phyloP scores from a whole-genome alignment of 768 basidiomycete species.

The Boletus fagicola region DNA sequence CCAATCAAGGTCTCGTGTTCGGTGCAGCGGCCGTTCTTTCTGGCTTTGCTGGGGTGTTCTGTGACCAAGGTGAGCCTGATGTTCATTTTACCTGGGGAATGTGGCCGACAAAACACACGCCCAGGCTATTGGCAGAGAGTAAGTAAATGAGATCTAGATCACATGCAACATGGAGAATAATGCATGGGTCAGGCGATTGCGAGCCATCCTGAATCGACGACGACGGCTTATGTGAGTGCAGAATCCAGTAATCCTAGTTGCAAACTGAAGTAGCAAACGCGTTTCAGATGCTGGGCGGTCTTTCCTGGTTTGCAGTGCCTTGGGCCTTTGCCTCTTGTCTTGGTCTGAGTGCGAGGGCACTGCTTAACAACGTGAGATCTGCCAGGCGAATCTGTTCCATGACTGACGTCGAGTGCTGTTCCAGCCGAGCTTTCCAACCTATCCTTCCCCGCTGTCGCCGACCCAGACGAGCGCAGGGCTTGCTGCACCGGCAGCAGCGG shows the following conservation, averaged over 20 bases:
- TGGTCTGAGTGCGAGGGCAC: slow-evolving; percentile 42
- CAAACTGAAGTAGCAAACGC: neutral
- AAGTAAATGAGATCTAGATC: neutral
- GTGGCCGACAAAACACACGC: neutral
- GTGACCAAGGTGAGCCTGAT: slow-evolving; percentile 43
- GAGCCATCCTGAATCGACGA: slow-evolving; percentile 48
- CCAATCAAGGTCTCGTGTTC: slow-evolving; percentile 44
- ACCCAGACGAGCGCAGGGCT: slow-evolving; percentile 43
- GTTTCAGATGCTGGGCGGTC: slow-evolving; percentile 50
- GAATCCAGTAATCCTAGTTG: too few species aligned
- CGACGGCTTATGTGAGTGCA: slow-evolving; percentile 46
- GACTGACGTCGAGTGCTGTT: neutral
- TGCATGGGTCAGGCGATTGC: slow-evolving; percentile 42
- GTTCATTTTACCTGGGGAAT: neutral
- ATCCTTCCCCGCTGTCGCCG: slow-evolving; percentile 41
- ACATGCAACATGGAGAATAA: neutral
- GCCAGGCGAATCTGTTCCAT: too few species aligned
- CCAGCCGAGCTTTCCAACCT: slow-evolving; percentile 54
- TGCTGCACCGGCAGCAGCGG: slow-evolving; percentile 46
- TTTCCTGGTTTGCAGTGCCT: slow-evolving; percentile 58
- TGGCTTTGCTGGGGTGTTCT: slow-evolving; percentile 49
- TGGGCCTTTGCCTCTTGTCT: slow-evolving; percentile 50
- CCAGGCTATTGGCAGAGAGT: slow-evolving; percentile 55
- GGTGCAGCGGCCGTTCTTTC: slow-evolving; percentile 40
- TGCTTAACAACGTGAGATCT: slow-evolving; percentile 31